Evolutionary conservation across 352 stramenopile species (phyloP).

Genomic region (Globisporangium cederbergense): DNA sequence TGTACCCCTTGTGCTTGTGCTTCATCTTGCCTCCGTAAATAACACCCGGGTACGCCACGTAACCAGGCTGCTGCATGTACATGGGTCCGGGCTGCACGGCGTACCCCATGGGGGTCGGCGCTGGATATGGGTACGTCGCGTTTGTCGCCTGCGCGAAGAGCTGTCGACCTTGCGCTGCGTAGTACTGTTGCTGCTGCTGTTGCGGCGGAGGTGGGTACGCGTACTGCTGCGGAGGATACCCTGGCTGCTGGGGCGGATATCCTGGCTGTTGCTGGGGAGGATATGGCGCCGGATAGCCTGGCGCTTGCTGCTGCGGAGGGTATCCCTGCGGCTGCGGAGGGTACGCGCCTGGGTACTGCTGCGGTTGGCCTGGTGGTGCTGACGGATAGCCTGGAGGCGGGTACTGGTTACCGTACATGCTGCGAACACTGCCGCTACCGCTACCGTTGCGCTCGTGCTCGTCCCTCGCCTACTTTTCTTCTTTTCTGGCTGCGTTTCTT

Average conservation of each 20-base stretch:
- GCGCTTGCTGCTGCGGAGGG: slow-evolving; percentile 20
- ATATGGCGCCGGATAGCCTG: slow-evolving; percentile 22
- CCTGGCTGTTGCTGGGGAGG: slow-evolving; percentile 13
- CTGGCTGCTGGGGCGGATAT: slow-evolving; percentile 30
- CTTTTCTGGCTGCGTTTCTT: background rate
- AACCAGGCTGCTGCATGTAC: slow-evolving; percentile 36
- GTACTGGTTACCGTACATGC: slow-evolving; percentile 28
- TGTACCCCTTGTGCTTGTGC: slow-evolving; percentile 53
- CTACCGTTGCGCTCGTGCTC: background rate
- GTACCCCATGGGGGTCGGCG: slow-evolving; percentile 28
- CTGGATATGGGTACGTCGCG: slow-evolving; percentile 22
- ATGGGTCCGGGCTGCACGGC: slow-evolving; percentile 20
- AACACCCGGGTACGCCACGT: slow-evolving; percentile 63
- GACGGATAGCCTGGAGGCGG: slow-evolving; percentile 21
- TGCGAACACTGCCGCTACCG: background rate
- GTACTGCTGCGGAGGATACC: slow-evolving; percentile 33
- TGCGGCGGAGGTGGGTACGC: slow-evolving; percentile 34
- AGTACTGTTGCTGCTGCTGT: slow-evolving; percentile 52
- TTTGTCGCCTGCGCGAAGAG: slow-evolving; percentile 65
- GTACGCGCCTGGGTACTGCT: slow-evolving; percentile 19
- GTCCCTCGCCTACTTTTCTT: background rate
- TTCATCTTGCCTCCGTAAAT: slow-evolving; percentile 47
- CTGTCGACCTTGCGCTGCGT: slow-evolving; percentile 60
- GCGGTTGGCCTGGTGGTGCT: slow-evolving; percentile 9
- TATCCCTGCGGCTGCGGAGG: slow-evolving; percentile 22